These are phyloP conservation scores for Polyporus arcularius DNA, from an alignment of 768 basidiomycete genomes.

Conservation along the genomic window DNA sequence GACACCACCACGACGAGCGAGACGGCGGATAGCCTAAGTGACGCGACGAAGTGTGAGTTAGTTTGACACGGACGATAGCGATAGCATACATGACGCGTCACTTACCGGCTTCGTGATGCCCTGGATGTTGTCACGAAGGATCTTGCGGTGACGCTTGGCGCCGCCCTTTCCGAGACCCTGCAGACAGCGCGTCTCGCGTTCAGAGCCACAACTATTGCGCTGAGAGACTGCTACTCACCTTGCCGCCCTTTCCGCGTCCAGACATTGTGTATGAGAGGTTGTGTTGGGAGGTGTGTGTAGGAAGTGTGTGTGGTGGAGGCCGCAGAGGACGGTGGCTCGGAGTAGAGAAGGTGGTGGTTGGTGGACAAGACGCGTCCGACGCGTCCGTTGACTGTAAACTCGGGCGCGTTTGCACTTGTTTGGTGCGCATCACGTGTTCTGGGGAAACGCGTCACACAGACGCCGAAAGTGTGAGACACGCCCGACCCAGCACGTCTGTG, in stretches of 20 bases:
- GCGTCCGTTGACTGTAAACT: conserved; percentile 20
- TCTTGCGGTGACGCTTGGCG: conserved; percentile 79
- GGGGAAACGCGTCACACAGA: conserved; percentile 10
- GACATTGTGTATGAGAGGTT: conserved; percentile 50
- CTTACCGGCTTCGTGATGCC: conserved; percentile 68
- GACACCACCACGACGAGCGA: conserved; percentile 66
- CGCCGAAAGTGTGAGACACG: conserved; percentile 8
- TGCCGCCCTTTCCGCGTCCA: conserved; percentile 80
- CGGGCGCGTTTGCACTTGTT: conserved; percentile 20
- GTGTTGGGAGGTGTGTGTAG: conserved; percentile 14
- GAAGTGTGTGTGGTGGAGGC: conserved; percentile 14
- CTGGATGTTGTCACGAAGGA: conserved; percentile 81
- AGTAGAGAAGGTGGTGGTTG: conserved; percentile 17
- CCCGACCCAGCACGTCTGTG: neutral
- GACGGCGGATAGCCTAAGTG: conserved; percentile 42
- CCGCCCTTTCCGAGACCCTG: conserved; percentile 80
- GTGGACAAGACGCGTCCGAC: conserved; percentile 20
- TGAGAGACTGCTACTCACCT: conserved; percentile 39
- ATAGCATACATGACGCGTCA: neutral
- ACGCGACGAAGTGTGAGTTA: neutral
- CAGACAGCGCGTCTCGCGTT: neutral
- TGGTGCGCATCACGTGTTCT: conserved; percentile 14
- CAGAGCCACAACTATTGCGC: neutral
- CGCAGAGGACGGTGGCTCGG: conserved; percentile 14
- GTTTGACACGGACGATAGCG: neutral